phyloP scores from a whole-genome alignment of 2,329 filamentous ascomycete species.

The Arthrinium puccinioides region DNA sequence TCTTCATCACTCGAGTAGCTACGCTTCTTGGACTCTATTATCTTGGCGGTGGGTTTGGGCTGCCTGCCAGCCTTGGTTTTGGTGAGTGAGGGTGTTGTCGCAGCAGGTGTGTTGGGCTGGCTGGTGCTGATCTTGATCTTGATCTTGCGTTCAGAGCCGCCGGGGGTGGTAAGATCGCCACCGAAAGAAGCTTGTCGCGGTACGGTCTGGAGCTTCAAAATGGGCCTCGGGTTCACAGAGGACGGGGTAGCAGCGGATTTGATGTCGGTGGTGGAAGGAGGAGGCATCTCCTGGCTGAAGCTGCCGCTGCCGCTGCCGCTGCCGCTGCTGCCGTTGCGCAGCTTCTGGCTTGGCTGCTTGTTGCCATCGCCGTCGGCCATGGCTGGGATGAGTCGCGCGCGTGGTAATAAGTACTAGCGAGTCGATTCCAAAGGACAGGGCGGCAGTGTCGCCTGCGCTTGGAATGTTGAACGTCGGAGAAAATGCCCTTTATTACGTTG shows the following conservation, averaged over 20 bases:
- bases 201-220: constrained; percentile 23
- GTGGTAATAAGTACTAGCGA: background rate
- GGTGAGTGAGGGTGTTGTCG: constrained; percentile 14
- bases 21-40: constrained; percentile 54
- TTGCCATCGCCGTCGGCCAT: constrained; percentile 10
- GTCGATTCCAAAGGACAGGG: background rate
- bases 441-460: background rate
- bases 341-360: constrained; percentile 19
- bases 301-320: too few species aligned
- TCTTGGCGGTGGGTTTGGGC: constrained; percentile 51
- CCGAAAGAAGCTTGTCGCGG: constrained; percentile 20
- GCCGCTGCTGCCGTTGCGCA: constrained; percentile 18
- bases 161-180: constrained; percentile 19
- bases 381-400: background rate
- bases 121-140: constrained; percentile 31
- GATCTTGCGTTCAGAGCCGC: constrained; percentile 24
- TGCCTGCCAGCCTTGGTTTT: constrained; percentile 56
- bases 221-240: constrained; percentile 20
- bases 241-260: constrained; percentile 8
- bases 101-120: constrained; percentile 20
- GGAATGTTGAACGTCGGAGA: too few species aligned
- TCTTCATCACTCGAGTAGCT: constrained; percentile 46
- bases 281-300: constrained; percentile 20
- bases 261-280: constrained; percentile 12
- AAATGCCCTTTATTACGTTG: too few species aligned